Base-by-base conservation (phyloP, 108 stramenopile species). In the Aurantiochytrium sp. region DNA sequence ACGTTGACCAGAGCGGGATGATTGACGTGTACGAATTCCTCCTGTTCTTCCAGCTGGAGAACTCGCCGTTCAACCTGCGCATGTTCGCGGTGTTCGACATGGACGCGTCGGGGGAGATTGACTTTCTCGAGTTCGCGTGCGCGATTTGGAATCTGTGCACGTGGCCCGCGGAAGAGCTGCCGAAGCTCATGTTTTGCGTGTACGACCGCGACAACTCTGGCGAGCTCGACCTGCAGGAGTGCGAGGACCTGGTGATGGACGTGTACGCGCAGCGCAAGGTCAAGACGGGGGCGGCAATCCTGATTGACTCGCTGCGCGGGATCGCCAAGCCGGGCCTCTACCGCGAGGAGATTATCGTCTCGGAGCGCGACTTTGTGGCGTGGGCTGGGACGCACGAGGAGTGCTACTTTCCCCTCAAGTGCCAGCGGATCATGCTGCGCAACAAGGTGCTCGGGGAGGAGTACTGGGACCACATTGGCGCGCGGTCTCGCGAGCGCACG, bases 61-160 rank as follows among this genome's bases (percentile, higher is more conserved):
- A 81, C 32, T 81, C 73, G 12, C 39, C 42, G 45, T 81, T 81
- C 45, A 81, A 41, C 24, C 39, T 6, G 6, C 39, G 45, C 39
- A 41, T 81, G 42, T 81, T 81, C 24, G 30, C 21, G 12, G 27
- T 81, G 10, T 81, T 81, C 32, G 45, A 81, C 73, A 81, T 81
- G 73, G 73, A 81, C 4, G 45, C 24, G 39, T 48, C 42, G 0
- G 73, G 73, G 1, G 73, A 81, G 45, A 48, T 81, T 48, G 45
- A 81, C 73, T 81, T 81, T 81, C 24, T 81, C 19, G 73, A 81
- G 73, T 81, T 81, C 24, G 45, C 73, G 3, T 48, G 73, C 73
- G 39, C 73, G 21, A 41, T 81, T 41, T 81, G 73, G 73, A 81
- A 81, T 48, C 2, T 81, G 73, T 81, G 73, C 73, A 81, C 73